These are phyloP conservation scores for Endocladia muricata DNA, from an alignment of 31 red algal genomes.

Conservation along the genomic window DNA sequence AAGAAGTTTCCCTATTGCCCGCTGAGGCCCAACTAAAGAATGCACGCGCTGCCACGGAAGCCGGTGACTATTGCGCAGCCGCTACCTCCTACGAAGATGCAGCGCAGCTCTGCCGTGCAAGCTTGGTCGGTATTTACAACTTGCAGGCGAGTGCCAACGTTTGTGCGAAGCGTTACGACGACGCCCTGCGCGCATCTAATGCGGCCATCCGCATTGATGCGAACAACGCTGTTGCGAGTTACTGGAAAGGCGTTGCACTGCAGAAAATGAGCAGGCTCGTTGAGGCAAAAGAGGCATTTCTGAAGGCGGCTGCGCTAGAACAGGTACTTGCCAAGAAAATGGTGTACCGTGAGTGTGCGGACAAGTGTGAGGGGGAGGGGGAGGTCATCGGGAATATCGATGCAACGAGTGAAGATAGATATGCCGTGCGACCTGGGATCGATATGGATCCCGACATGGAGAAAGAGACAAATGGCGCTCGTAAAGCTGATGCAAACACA, in stretches of 20 bases:
- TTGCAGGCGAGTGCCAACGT: slow-evolving; percentile 26
- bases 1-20: background rate
- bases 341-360: slow-evolving; percentile 36
- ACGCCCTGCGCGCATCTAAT: slow-evolving; percentile 7
- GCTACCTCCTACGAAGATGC: slow-evolving; percentile 4
- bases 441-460: no score
- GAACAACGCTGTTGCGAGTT: slow-evolving; percentile 11
- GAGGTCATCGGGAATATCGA: background rate
- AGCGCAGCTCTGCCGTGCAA: background rate
- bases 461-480: no score
- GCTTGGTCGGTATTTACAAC: slow-evolving; percentile 2
- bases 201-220: slow-evolving; percentile 7
- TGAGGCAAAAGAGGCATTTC: slow-evolving; percentile 31
- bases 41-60: slow-evolving; percentile 21
- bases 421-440: no score
- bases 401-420: background rate
- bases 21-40: background rate
- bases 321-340: slow-evolving; percentile 26
- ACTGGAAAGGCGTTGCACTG: slow-evolving; percentile 35
- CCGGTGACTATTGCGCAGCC: slow-evolving; percentile 19
- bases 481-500: no score
- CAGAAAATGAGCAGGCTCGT: slow-evolving; percentile 6
- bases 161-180: slow-evolving; percentile 25
- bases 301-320: slow-evolving; percentile 38
- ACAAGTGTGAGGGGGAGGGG: slow-evolving; percentile 18